A percentile compares a stretch with the other conserved stretches of the same genome.
phyloP scores from a whole-genome alignment of 257 asterid species.

The Nicotiana sylvestris region DNA sequence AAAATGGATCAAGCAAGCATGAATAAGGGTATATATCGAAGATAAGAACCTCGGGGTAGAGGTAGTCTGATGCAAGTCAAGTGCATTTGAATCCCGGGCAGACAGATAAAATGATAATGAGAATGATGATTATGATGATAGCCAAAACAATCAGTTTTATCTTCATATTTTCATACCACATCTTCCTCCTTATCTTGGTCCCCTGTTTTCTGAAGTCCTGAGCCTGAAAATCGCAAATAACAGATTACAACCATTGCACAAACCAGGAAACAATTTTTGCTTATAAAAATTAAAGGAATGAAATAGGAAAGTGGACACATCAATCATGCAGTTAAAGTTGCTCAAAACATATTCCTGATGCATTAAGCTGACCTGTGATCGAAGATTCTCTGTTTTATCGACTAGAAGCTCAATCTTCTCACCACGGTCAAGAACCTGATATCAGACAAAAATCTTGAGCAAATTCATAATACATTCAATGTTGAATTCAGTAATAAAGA shows the following conservation, averaged over 20 bases:
- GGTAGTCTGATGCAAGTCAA: not conserved
- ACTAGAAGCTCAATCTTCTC: constrained; percentile 46
- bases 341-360: too few species aligned
- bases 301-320: not conserved
- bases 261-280: not conserved
- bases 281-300: not conserved
- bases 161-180: constrained; percentile 55
- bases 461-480: not conserved
- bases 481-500: not conserved
- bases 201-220: constrained; percentile 49
- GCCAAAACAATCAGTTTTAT: constrained; percentile 37
- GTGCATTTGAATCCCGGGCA: constrained; percentile 45
- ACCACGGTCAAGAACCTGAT: constrained; percentile 53
- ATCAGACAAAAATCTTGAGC: not conserved
- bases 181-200: constrained; percentile 37
- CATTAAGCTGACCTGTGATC: constrained; percentile 38
- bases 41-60: not conserved
- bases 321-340: not conserved
- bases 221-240: constrained; percentile 29
- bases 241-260: not conserved
- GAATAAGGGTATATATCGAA: not conserved
- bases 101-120: constrained; percentile 33
- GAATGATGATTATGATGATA: constrained; percentile 24
- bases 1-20: not conserved
- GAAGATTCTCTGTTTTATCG: constrained; percentile 47